Evolutionary conservation across 495 filamentous ascomycete species (phyloP), one percentile per base, ranked within the genome.

Genomic region (Choiromyces venosus): DNA sequence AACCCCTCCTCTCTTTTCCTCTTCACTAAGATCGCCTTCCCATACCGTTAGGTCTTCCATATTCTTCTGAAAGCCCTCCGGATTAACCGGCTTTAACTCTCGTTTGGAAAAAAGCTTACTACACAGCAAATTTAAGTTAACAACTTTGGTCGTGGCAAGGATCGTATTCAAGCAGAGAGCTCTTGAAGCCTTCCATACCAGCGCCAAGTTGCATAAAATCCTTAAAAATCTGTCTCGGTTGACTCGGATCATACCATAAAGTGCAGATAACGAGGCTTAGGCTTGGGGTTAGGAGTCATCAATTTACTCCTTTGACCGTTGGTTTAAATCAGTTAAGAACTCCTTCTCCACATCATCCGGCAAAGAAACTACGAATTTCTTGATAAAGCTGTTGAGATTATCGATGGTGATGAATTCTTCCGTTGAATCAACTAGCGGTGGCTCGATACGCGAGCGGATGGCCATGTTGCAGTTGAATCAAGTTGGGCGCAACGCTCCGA

Each of bases 381-480:
- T 56, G 46, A 56, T 25, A 25, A 56, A 56, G n/a, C 21, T 25
- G n/a, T 2, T 25, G 8, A 56, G 46, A 29, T 56, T 29, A n/a
- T n/a, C n/a, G n/a, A n/a, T n/a, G n/a, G n/a, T 61, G 12, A 33
- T 61, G 52, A 16, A 61, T 29, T 12, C 52, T 33, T 33, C 52
- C 18, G 25, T 61, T 33, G 52, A 61, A 61, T 61, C 52, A n/a
- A 29, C 52, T 61, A 12, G 52, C 10, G 52, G 52, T 33, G 52
- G 52, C 25, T 33, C 52, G 25, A 61, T 61, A 40, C 46, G 74
- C 6, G 75, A 77, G 56, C 65, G 75, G 25, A 72, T 77, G 74
- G 74, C 70, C 37, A 44, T 76, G 46, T 19, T 77, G 4, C 74
- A 77, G 52, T 37, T 77, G 42, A 61, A 76, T n/a, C 68, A 77